phyloP scores from a whole-genome alignment of 108 stramenopile genomes.

The Seminavis robusta region DNA sequence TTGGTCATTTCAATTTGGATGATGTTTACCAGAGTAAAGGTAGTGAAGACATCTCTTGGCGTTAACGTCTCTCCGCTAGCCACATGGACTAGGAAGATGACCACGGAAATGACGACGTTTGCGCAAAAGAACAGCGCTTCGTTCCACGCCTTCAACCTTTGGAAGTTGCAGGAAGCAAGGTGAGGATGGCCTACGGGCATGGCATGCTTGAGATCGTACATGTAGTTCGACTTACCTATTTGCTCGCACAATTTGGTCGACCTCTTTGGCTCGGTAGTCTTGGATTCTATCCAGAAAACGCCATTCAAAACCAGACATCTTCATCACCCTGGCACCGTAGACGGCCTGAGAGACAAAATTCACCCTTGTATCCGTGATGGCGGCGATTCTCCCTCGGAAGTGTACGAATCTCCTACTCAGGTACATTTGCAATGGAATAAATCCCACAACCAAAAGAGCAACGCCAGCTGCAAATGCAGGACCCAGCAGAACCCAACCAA shows the following conservation, averaged over 20 bases:
- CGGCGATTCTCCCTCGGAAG: constrained; percentile 70
- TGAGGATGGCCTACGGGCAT: too few species aligned
- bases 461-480: constrained; percentile 83
- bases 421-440: constrained; percentile 83
- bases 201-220: too few species aligned
- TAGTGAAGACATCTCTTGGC: constrained; percentile 65
- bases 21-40: constrained; percentile 74
- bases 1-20: constrained; percentile 86
- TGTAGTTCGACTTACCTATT: too few species aligned
- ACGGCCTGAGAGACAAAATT: constrained; percentile 88
- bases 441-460: constrained; percentile 62
- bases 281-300: constrained; percentile 68
- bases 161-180: too few species aligned
- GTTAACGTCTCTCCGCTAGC: constrained; percentile 39
- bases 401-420: constrained; percentile 66
- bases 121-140: constrained; percentile 80
- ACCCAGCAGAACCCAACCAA: constrained; percentile 71
- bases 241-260: constrained; percentile 60
- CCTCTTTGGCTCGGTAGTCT: constrained; percentile 54
- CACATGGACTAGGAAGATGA: constrained; percentile 65
- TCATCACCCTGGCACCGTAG: constrained; percentile 81
- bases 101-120: constrained; percentile 52
- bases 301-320: constrained; percentile 79
- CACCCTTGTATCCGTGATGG: constrained; percentile 83
- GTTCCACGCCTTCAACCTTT: constrained; percentile 76